Base-by-base conservation (phyloP, 1,284 basidiomycete genomes). In the Trametes pubescens region DNA sequence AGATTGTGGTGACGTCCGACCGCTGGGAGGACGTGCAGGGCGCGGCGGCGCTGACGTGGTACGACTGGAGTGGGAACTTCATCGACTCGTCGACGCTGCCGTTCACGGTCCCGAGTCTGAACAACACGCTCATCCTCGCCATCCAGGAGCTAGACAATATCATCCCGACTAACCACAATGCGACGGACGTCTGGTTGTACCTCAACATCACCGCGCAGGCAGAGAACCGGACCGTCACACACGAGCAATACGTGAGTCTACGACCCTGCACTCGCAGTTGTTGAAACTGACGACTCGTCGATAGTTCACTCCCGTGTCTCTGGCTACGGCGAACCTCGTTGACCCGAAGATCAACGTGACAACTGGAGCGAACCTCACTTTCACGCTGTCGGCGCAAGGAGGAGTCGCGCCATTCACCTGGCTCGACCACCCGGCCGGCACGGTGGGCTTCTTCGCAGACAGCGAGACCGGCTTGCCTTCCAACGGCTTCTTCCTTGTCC, bases 351-450 rank as follows among this genome's bases (percentile, higher is more conserved):
- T 87, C 49, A 67, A 69, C 0, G 65, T 86, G 4, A 76, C 71
- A 0, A 62, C 72, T 5, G 65, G 70, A 4, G 54, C 73, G 0
- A 69, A 82, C 65, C 69, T 84, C 49, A 82, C 80, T 0, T 86
- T 87, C 69, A 83, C 79, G 8, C 72, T 87, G 2, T 84, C 84
- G 4, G 84, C 84, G 4, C 74, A 75, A 55, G 82, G 82, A 5
- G 85, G 84, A 1, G 85, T 87, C 6, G 84, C 83, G 2, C 78
- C 81, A 5, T 87, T 84, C 82, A 82, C 86, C 4, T 88, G 84
- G 84, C 72, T 88, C 4, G 84, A 88, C 60, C 86, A 87, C 72
- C 84, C 84, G 0, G 73, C 77, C 0, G 82, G 82, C 16, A 85
- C 82, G 0, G 73, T 87, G 4, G 87, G 86, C 1, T 78, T 81